A percentile compares a stretch with the other conserved stretches of the same genome.
phyloP scores from a whole-genome alignment of 805 yeast species.

The Yarrowia alimentaria region DNA sequence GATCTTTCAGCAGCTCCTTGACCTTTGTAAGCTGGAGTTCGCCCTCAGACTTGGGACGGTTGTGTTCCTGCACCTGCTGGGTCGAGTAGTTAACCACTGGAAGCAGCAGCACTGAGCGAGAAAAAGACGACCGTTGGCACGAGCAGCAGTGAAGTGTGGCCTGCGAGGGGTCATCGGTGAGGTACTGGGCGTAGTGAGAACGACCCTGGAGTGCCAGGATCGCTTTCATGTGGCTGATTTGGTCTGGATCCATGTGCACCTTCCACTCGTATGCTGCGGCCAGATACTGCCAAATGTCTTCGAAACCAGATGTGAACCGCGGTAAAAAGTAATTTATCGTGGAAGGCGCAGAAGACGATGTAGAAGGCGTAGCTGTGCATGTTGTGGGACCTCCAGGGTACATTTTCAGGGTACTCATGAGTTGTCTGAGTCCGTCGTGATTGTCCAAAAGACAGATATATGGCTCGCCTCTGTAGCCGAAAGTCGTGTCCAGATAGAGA shows the following conservation, averaged over 20 bases:
- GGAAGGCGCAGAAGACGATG: too few species aligned
- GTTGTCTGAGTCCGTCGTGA: background rate
- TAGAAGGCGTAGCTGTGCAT: too few species aligned
- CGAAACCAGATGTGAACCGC: constrained; percentile 16
- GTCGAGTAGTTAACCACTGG: constrained; percentile 3
- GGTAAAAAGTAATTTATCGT: constrained; percentile 9
- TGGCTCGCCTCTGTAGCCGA: constrained; percentile 20
- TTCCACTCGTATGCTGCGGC: constrained; percentile 23
- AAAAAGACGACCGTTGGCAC: background rate
- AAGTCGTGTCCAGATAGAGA: constrained; percentile 20
- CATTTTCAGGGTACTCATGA: background rate
- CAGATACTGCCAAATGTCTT: constrained; percentile 17
- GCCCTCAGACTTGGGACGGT: constrained; percentile 2
- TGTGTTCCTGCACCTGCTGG: constrained; percentile 12
- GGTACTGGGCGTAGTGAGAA: constrained; percentile 1
- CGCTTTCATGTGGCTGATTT: background rate
- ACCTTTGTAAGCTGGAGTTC: background rate
- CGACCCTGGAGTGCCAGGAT: constrained; percentile 9
- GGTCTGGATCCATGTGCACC: constrained; percentile 21
- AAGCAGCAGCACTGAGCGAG: constrained; percentile 5
- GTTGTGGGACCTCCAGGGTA: constrained; percentile 3
- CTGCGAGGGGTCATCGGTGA: background rate
- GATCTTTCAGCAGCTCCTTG: background rate
- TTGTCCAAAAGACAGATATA: constrained; percentile 9
- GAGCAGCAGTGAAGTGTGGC: constrained; percentile 23